phyloP scores from a whole-genome alignment of 2,329 filamentous ascomycete species.

The Colletotrichum orchidophilum region DNA sequence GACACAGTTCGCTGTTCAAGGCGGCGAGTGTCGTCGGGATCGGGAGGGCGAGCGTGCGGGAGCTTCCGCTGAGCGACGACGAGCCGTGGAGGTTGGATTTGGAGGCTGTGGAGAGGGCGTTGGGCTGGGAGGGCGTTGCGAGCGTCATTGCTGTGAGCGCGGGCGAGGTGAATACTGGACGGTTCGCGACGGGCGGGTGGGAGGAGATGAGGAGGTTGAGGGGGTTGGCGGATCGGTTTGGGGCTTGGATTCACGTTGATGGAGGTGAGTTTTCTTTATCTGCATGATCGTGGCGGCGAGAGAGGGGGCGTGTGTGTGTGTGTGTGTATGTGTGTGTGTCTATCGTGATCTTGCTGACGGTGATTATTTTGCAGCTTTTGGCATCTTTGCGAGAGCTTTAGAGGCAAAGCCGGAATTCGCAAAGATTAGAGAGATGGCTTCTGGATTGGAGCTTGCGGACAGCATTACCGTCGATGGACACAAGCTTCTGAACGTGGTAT shows the following conservation, averaged over 20 bases:
- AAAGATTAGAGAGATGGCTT: slow-evolving; percentile 57
- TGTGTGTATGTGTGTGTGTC: background rate
- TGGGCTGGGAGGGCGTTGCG: slow-evolving; percentile 63
- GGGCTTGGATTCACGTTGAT: slow-evolving; percentile 90
- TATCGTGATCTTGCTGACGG: slow-evolving; percentile 13
- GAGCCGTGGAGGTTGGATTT: slow-evolving; percentile 79
- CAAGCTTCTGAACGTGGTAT: slow-evolving; percentile 88
- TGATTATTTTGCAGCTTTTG: slow-evolving; percentile 70
- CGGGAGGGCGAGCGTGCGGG: slow-evolving; percentile 73
- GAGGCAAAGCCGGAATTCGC: slow-evolving; percentile 65
- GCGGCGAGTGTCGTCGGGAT: slow-evolving; percentile 85
- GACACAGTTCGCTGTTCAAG: slow-evolving; percentile 86
- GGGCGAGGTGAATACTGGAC: slow-evolving; percentile 90
- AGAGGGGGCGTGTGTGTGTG: background rate
- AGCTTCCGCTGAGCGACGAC: slow-evolving; percentile 59
- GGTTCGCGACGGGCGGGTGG: slow-evolving; percentile 71
- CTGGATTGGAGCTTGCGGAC: slow-evolving; percentile 82
- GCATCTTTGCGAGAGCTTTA: slow-evolving; percentile 79
- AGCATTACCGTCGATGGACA: slow-evolving; percentile 89
- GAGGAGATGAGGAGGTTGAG: slow-evolving; percentile 72
- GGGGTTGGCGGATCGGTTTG: slow-evolving; percentile 74
- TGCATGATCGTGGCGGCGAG: background rate
- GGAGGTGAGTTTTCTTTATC: slow-evolving; percentile 60
- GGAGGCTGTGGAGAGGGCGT: slow-evolving; percentile 66
- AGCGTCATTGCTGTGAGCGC: slow-evolving; percentile 84